Percentiles rank a stretch among this genome's conserved stretches.
phyloP scores from a whole-genome alignment of 106 monocot genomes.

The Gastrodia elata region DNA sequence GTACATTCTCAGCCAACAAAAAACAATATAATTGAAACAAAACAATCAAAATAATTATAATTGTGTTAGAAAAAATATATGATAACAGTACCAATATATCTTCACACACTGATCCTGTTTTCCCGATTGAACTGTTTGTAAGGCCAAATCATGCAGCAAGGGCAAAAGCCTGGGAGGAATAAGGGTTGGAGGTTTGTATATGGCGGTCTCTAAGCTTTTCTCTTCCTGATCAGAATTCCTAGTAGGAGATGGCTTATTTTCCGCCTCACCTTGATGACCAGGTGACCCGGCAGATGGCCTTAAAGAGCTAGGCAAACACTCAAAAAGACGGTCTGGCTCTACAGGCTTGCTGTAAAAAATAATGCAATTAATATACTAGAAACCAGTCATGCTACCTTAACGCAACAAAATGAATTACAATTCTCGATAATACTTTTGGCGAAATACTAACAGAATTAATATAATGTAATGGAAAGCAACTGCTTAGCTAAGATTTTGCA shows the following conservation, averaged over 20 bases:
- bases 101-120: slow-evolving; percentile 54
- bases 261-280: slow-evolving; percentile 24
- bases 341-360: slow-evolving; percentile 76
- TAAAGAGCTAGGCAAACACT: slow-evolving; percentile 60
- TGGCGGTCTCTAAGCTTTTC: slow-evolving; percentile 34
- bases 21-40: not conserved
- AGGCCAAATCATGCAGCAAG: slow-evolving; percentile 61
- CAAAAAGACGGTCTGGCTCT: slow-evolving; percentile 60
- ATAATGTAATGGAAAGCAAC: not conserved
- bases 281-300: slow-evolving; percentile 44
- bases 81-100: slow-evolving; percentile 51
- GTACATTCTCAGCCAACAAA: not conserved
- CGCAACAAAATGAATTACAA: not conserved
- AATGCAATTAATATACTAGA: not conserved
- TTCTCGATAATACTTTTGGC: not conserved
- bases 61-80: not conserved
- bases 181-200: slow-evolving; percentile 71
- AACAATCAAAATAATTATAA: not conserved
- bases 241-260: slow-evolving; percentile 20
- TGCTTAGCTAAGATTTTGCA: not conserved
- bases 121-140: slow-evolving; percentile 78
- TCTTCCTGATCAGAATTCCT: slow-evolving; percentile 28
- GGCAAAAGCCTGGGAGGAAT: slow-evolving; percentile 74
- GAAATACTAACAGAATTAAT: not conserved
- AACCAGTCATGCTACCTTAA: not conserved